These are phyloP conservation scores for Spencermartinsiella ligniputridi DNA, from an alignment of 1,139 yeast species.

Conservation along the genomic window DNA sequence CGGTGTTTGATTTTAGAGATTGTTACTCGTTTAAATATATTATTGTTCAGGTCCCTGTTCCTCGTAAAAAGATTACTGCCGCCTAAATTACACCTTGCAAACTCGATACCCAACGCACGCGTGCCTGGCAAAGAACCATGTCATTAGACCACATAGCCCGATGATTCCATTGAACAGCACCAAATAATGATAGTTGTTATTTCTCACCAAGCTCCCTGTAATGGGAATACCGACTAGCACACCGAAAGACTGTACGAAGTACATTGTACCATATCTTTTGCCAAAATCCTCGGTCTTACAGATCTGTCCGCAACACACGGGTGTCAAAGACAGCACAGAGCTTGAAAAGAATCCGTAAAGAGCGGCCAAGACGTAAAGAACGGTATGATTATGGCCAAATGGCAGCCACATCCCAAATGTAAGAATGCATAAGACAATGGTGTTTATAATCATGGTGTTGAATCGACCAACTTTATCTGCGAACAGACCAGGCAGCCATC, in stretches of 20 bases:
- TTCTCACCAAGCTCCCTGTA: constrained; percentile 46
- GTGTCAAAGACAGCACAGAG: constrained; percentile 45
- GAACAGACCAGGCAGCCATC: constrained; percentile 50
- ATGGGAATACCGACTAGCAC: constrained; percentile 47
- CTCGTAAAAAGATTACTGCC: no score
- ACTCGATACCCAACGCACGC: constrained; percentile 35
- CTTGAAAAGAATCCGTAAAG: constrained; percentile 52
- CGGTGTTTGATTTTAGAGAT: no score
- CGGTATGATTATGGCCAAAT: constrained; percentile 39
- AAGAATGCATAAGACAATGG: constrained; percentile 40
- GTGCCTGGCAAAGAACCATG: constrained; percentile 34
- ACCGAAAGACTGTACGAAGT: constrained; percentile 43
- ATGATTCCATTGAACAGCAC: constrained; percentile 37
- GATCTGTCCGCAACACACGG: constrained; percentile 49
- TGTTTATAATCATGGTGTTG: constrained; percentile 47
- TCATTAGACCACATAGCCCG: constrained; percentile 37
- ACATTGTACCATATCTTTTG: constrained; percentile 45
- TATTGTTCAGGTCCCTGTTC: no score
- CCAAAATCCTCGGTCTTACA: constrained; percentile 49
- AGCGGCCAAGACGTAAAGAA: constrained; percentile 45
- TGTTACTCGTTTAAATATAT: no score
- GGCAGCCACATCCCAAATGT: constrained; percentile 50
- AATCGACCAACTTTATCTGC: constrained; percentile 57
- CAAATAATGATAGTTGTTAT: constrained; percentile 33
- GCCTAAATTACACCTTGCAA: constrained; percentile 15